phyloP scores from a whole-genome alignment of 192 early-diverging fungal genomes.

The Tieghemiomyces parasiticus region DNA sequence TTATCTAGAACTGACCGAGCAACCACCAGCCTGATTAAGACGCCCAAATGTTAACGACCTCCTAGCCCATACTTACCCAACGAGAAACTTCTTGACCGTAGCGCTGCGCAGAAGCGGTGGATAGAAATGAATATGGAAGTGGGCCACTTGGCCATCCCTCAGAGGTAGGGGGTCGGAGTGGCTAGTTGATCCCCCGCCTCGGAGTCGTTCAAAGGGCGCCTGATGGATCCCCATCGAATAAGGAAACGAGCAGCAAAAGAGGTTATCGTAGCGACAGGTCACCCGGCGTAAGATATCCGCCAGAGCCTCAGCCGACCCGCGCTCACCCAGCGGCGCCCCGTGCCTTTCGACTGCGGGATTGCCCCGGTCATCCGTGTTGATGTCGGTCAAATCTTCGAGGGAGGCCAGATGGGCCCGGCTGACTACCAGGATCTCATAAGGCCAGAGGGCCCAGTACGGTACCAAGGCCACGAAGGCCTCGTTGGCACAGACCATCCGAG shows the following conservation, averaged over 20 bases:
- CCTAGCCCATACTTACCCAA: slow-evolving; percentile 45
- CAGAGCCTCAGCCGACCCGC: too few relatives aligned
- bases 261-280: slow-evolving; percentile 81
- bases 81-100: slow-evolving; percentile 87
- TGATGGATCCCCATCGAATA: slow-evolving; percentile 97
- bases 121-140: slow-evolving; percentile 92
- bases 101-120: slow-evolving; percentile 83
- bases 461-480: slow-evolving; percentile 66
- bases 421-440: slow-evolving; percentile 83
- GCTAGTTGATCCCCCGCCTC: slow-evolving; percentile 27
- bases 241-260: slow-evolving; percentile 83
- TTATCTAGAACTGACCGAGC: background rate
- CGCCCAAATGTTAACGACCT: slow-evolving; percentile 3
- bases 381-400: slow-evolving; percentile 30
- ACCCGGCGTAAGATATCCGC: slow-evolving; percentile 61
- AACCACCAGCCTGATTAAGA: slow-evolving; percentile 3
- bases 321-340: too few relatives aligned
- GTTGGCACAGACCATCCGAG: slow-evolving; percentile 68
- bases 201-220: slow-evolving; percentile 44
- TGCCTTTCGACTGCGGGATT: too few relatives aligned
- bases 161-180: too few relatives aligned
- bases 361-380: slow-evolving; percentile 40
- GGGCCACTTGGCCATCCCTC: too few relatives aligned
- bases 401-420: slow-evolving; percentile 42
- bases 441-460: slow-evolving; percentile 97